These are phyloP conservation scores for Grammothele lineata DNA, from an alignment of 768 basidiomycete genomes.

Conservation along the genomic window DNA sequence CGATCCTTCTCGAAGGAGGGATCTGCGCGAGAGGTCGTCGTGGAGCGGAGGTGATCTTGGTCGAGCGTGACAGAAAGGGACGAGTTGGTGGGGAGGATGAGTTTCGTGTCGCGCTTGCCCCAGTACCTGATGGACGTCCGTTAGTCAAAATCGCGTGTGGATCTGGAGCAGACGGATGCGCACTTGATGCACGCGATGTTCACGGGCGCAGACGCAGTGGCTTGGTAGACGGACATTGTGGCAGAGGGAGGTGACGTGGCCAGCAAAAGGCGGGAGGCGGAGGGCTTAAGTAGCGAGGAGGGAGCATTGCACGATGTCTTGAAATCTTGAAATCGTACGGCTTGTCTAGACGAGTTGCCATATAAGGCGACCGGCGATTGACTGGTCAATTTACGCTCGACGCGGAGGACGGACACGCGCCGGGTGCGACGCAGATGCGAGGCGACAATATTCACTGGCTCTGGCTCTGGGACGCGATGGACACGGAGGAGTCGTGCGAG, in stretches of 20 bases:
- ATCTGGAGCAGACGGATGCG: neutral
- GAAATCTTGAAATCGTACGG: constrained; percentile 23
- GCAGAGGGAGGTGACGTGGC: constrained; percentile 4
- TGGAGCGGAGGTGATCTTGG: constrained; percentile 92
- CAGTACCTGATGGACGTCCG: constrained; percentile 66
- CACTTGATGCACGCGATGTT: constrained; percentile 99
- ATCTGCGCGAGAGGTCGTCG: constrained; percentile 88
- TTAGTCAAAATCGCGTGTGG: neutral
- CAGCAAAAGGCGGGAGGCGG: neutral
- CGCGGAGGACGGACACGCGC: too few species aligned
- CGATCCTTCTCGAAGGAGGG: constrained; percentile 67
- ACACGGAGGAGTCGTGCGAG: too few species aligned
- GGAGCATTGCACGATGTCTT: constrained; percentile 20
- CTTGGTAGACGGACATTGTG: constrained; percentile 66
- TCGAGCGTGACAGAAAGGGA: constrained; percentile 97
- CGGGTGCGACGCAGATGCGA: too few species aligned
- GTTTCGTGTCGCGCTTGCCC: constrained; percentile 95
- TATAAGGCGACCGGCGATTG: constrained; percentile 11
- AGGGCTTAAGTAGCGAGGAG: constrained; percentile 12
- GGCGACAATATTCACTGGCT: too few species aligned
- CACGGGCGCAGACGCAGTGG: constrained; percentile 89
- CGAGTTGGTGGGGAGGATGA: constrained; percentile 96
- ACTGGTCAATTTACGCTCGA: neutral
- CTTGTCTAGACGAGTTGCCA: constrained; percentile 9
- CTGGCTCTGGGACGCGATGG: too few species aligned